A percentile compares a stretch with the other conserved stretches of the same genome.
Evolutionary conservation across 192 early-diverging fungal species (phyloP).

Genomic region (Coemansia sp.): DNA sequence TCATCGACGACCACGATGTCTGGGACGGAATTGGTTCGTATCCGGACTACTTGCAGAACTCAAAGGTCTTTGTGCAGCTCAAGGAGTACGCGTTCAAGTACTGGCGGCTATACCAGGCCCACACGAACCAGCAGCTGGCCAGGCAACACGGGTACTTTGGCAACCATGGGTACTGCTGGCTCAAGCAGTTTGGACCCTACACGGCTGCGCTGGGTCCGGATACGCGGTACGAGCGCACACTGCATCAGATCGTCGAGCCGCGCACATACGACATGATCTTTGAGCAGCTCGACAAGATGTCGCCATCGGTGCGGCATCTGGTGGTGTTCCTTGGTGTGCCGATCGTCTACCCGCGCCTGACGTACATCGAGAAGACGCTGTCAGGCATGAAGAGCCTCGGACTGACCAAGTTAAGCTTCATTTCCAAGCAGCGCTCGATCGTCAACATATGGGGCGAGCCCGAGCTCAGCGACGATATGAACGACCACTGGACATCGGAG

Average conservation of each 20-base stretch:
- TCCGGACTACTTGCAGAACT: conserved; percentile 68
- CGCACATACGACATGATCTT: conserved; percentile 64
- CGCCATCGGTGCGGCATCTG: conserved; percentile 61
- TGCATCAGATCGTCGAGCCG: conserved; percentile 60
- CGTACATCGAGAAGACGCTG: conserved; percentile 65
- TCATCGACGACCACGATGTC: conserved; percentile 86
- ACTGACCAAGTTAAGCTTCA: conserved; percentile 56
- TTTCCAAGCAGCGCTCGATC: conserved; percentile 58
- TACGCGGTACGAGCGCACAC: conserved; percentile 70
- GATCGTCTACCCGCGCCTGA: conserved; percentile 73
- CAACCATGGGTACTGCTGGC: conserved; percentile 58
- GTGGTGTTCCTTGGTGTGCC: conserved; percentile 72
- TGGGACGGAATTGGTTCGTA: conserved; percentile 87
- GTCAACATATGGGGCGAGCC: conserved; percentile 76
- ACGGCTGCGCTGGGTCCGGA: conserved; percentile 68
- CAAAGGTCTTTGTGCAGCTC: conserved; percentile 71
- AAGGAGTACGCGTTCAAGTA: conserved; percentile 69
- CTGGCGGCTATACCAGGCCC: conserved; percentile 84
- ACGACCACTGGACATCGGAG: conserved; percentile 73
- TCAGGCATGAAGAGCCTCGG: conserved; percentile 58
- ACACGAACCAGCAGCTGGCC: conserved; percentile 63
- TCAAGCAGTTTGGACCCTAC: conserved; percentile 67
- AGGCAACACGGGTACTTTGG: conserved; percentile 59
- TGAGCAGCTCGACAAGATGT: conserved; percentile 49
- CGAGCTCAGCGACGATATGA: conserved; percentile 83